These are phyloP conservation scores for Hibiscus trionum DNA, from an alignment of 345 rosid genomes.

Conservation along the genomic window DNA sequence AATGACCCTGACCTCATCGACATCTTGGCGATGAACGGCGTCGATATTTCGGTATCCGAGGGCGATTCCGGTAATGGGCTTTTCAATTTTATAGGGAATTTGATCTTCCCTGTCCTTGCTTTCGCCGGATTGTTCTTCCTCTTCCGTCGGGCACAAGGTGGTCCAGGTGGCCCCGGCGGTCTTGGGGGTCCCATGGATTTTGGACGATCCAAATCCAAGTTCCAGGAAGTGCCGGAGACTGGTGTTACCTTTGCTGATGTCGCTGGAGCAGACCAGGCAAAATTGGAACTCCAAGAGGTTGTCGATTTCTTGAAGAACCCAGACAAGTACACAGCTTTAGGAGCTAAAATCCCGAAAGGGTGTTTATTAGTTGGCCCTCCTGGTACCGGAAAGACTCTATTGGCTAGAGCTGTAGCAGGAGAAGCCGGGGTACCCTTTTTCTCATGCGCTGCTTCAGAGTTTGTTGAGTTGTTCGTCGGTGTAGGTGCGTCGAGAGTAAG, in stretches of 20 bases:
- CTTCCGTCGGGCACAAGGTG: slow-evolving; percentile 61
- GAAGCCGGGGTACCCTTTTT: slow-evolving; percentile 85
- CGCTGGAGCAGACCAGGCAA: slow-evolving; percentile 83
- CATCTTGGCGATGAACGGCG: slow-evolving; percentile 71
- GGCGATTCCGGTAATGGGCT: slow-evolving; percentile 68
- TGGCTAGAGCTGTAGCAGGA: slow-evolving; percentile 86
- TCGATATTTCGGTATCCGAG: slow-evolving; percentile 71
- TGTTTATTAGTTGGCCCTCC: slow-evolving; percentile 77
- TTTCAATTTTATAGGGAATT: slow-evolving; percentile 53
- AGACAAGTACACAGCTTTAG: slow-evolving; percentile 80
- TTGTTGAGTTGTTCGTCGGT: slow-evolving; percentile 79
- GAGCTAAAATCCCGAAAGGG: slow-evolving; percentile 83
- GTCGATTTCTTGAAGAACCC: slow-evolving; percentile 81
- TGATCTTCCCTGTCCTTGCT: slow-evolving; percentile 55
- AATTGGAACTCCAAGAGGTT: slow-evolving; percentile 69
- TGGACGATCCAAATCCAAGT: slow-evolving; percentile 66
- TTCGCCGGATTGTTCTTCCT: slow-evolving; percentile 60
- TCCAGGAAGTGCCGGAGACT: slow-evolving; percentile 81
- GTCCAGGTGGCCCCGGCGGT: slow-evolving; percentile 79
- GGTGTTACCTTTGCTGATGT: slow-evolving; percentile 71
- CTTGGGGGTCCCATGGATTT: slow-evolving; percentile 85
- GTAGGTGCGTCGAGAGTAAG: slow-evolving; percentile 86
- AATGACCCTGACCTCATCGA: slow-evolving; percentile 70
- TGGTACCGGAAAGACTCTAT: slow-evolving; percentile 76
- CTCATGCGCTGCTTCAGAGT: slow-evolving; percentile 72